A percentile compares a stretch with the other conserved stretches of the same genome.
phyloP scores from a whole-genome alignment of 2,329 filamentous ascomycete species.

The Neodidymelliopsis sp. region DNA sequence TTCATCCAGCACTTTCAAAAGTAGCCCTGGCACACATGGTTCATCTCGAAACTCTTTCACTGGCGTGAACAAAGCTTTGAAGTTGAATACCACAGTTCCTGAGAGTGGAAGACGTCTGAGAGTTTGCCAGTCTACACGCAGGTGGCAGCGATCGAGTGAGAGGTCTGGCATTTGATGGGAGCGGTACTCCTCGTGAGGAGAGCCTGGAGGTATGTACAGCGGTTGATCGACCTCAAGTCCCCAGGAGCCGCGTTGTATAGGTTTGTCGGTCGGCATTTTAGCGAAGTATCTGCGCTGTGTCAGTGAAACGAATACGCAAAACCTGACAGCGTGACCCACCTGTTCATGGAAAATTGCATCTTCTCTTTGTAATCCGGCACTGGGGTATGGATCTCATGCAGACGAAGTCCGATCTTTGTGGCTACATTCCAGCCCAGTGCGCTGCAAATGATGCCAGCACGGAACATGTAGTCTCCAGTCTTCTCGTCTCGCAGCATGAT shows the following conservation, averaged over 20 bases:
- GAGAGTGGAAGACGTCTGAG: constrained; percentile 79
- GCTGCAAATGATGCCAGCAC: constrained; percentile 80
- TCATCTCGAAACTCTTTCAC: constrained; percentile 74
- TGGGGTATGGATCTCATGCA: constrained; percentile 74
- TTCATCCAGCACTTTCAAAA: constrained; percentile 73
- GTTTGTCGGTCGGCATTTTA: constrained; percentile 74
- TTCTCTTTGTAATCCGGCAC: constrained; percentile 88
- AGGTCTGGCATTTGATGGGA: constrained; percentile 65
- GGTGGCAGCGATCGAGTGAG: constrained; percentile 64
- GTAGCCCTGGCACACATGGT: constrained; percentile 72
- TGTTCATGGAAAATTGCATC: constrained; percentile 87
- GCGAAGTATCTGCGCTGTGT: constrained; percentile 71
- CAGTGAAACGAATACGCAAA: background rate
- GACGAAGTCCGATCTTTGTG: constrained; percentile 73
- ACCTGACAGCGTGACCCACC: constrained; percentile 56
- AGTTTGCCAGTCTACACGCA: constrained; percentile 90
- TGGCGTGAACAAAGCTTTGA: constrained; percentile 85
- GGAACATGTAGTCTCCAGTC: constrained; percentile 76
- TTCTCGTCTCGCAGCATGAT: constrained; percentile 75
- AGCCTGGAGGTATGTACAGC: constrained; percentile 75
- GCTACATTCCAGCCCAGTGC: constrained; percentile 80
- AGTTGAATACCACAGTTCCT: constrained; percentile 82
- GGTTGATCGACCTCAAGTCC: constrained; percentile 78
- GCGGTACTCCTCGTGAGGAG: constrained; percentile 69
- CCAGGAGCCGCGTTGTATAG: constrained; percentile 87